phyloP scores from a whole-genome alignment of 768 basidiomycete species.

The Polyporus arcularius region DNA sequence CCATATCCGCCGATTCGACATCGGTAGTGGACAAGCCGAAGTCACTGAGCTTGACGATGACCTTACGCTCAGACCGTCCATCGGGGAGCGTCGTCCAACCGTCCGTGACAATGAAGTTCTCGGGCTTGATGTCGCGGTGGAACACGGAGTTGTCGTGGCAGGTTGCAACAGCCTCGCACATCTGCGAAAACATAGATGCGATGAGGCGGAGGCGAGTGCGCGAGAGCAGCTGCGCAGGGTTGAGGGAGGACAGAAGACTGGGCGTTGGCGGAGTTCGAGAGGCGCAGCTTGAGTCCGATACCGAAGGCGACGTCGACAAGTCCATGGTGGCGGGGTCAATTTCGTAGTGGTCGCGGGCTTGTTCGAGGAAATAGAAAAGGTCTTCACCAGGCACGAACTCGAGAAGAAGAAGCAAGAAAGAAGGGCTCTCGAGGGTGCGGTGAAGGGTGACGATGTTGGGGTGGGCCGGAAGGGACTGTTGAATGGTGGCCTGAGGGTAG shows the following conservation, averaged over 20 bases:
- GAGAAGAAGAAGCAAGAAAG: conserved; percentile 88
- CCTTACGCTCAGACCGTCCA: conserved; percentile 74
- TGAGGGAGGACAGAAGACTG: conserved; percentile 81
- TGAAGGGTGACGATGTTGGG: conserved; percentile 95
- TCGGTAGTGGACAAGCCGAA: conserved; percentile 95
- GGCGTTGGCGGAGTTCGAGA: conserved; percentile 91
- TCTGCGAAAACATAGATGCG: conserved; percentile 96
- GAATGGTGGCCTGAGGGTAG: conserved; percentile 75
- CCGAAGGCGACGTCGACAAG: conserved; percentile 21
- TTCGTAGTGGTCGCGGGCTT: conserved; percentile 86
- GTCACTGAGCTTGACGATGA: conserved; percentile 95
- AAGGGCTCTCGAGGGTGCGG: conserved; percentile 88
- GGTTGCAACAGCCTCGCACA: conserved; percentile 96
- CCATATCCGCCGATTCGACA: conserved; percentile 89
- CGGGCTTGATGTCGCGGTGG: conserved; percentile 98
- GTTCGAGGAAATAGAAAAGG: conserved; percentile 97
- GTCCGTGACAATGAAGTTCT: conserved; percentile 96
- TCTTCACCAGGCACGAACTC: conserved; percentile 98
- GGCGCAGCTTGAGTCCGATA: conserved; percentile 26
- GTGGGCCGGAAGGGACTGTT: conserved; percentile 88
- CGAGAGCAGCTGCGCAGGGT: conserved; percentile 80
- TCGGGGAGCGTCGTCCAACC: conserved; percentile 58
- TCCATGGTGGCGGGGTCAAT: conserved; percentile 37
- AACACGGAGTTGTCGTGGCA: conserved; percentile 91
- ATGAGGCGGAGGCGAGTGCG: conserved; percentile 89